These are phyloP conservation scores for Wickerhamiella domercqiae DNA, from an alignment of 805 yeast genomes.

Conservation along the genomic window DNA sequence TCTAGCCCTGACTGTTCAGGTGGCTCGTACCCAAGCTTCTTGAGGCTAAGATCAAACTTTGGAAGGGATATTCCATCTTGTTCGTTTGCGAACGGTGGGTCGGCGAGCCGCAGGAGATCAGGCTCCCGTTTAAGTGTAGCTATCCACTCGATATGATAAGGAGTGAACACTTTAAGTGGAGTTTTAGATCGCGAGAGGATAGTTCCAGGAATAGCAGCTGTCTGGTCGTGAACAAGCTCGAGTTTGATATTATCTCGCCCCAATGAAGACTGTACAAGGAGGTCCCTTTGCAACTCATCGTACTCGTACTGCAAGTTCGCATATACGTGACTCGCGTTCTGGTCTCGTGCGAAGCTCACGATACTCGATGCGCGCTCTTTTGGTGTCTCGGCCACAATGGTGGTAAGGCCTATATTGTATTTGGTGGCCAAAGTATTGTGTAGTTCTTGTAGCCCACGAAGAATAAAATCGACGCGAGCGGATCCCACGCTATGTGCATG, in stretches of 20 bases:
- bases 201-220: slow-evolving; percentile 29
- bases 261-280: slow-evolving; percentile 11
- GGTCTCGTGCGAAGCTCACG: slow-evolving; percentile 18
- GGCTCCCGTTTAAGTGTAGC: slow-evolving; percentile 19
- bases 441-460: slow-evolving; percentile 24
- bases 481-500: slow-evolving; percentile 31
- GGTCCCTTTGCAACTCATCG: slow-evolving; percentile 28
- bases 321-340: slow-evolving; percentile 22
- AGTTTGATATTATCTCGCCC: slow-evolving; percentile 16
- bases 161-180: slow-evolving; percentile 31
- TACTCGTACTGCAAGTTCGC: slow-evolving; percentile 32
- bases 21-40: not conserved
- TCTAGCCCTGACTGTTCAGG: slow-evolving; percentile 1
- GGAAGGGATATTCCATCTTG: not conserved
- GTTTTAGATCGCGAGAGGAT: slow-evolving; percentile 26
- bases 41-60: not conserved
- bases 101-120: slow-evolving; percentile 1
- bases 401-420: slow-evolving; percentile 26
- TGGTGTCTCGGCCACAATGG: slow-evolving; percentile 2
- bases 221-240: slow-evolving; percentile 27
- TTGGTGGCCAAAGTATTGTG: slow-evolving; percentile 20
- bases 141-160: slow-evolving; percentile 30
- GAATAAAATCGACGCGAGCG: slow-evolving; percentile 29
- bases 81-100: not conserved
- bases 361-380: slow-evolving; percentile 3